Percentiles rank a stretch among this genome's conserved stretches.
Evolutionary conservation across 306 rosid species (phyloP).

Genomic region (Quercus ilex): DNA sequence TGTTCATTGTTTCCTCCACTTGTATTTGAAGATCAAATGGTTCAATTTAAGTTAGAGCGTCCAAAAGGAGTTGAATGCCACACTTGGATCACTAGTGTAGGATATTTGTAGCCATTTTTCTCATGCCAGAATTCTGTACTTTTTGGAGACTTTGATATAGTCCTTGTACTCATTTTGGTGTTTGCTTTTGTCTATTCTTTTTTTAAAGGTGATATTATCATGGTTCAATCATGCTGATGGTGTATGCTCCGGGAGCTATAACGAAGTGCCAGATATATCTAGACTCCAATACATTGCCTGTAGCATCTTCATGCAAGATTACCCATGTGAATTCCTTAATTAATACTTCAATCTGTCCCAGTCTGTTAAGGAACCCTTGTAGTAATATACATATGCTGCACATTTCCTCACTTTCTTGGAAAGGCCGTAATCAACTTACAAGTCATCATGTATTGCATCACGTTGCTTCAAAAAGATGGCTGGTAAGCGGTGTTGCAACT

Average conservation of each 20-base stretch:
- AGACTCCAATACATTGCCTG: conserved; percentile 37
- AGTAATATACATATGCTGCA: conserved; percentile 24
- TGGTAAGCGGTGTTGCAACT: conserved; percentile 41
- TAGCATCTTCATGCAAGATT: conserved; percentile 47
- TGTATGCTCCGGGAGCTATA: conserved; percentile 56
- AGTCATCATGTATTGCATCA: conserved; percentile 47
- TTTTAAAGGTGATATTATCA: conserved; percentile 43
- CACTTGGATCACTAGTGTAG: not conserved
- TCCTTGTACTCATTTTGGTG: not conserved
- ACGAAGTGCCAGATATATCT: conserved; percentile 33
- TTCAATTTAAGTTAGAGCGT: not conserved
- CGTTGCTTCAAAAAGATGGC: conserved; percentile 60
- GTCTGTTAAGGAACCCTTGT: conserved; percentile 31
- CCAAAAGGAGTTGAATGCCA: not conserved
- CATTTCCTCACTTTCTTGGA: conserved; percentile 46
- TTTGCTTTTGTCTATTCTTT: not conserved
- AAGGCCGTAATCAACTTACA: conserved; percentile 51
- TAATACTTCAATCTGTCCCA: conserved; percentile 23
- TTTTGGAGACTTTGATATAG: not conserved
- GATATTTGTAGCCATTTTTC: not conserved
- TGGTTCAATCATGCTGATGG: conserved; percentile 82
- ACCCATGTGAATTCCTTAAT: conserved; percentile 44
- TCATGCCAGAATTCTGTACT: not conserved
- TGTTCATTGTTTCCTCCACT: not conserved
- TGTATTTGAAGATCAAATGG: not conserved